These are phyloP conservation scores for Aspergillus aculeatus DNA, from an alignment of 2,329 filamentous ascomycete genomes.

Conservation along the genomic window DNA sequence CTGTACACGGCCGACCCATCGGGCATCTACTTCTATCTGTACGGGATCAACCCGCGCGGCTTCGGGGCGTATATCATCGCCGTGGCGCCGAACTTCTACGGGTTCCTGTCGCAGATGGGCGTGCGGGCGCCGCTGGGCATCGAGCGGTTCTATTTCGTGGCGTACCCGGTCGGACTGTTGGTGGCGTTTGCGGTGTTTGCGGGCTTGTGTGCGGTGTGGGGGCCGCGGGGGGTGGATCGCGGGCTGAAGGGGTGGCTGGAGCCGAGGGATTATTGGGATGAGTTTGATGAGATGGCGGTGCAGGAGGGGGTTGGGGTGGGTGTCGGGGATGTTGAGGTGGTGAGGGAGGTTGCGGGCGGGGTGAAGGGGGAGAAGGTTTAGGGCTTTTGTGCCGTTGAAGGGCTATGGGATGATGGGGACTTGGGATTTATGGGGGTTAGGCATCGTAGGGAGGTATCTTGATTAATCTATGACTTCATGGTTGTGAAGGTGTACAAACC, in stretches of 20 bases:
- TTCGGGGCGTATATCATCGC: constrained; percentile 37
- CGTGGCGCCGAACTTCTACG: constrained; percentile 44
- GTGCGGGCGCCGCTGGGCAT: constrained; percentile 33
- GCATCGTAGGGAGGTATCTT: background rate
- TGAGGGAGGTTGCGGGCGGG: background rate
- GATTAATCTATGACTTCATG: no score
- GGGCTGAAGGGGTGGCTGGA: constrained; percentile 32
- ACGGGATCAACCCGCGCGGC: constrained; percentile 38
- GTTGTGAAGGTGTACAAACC: background rate
- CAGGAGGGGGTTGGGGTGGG: background rate
- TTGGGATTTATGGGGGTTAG: background rate
- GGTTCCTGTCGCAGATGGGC: constrained; percentile 43
- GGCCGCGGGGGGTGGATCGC: constrained; percentile 10
- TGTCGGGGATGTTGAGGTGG: background rate
- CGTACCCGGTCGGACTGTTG: constrained; percentile 53
- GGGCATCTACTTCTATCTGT: constrained; percentile 33
- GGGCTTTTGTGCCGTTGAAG: no score
- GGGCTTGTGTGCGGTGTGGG: constrained; percentile 6
- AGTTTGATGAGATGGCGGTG: constrained; percentile 11
- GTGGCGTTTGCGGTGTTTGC: constrained; percentile 21
- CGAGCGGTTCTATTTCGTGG: constrained; percentile 55
- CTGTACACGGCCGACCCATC: constrained; percentile 31
- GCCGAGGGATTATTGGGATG: constrained; percentile 37
- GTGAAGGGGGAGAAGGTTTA: background rate
- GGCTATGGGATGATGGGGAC: no score